A percentile compares a stretch with the other conserved stretches of the same genome.
phyloP scores from a whole-genome alignment of 805 yeast genomes.

The Yarrowia sp. region DNA sequence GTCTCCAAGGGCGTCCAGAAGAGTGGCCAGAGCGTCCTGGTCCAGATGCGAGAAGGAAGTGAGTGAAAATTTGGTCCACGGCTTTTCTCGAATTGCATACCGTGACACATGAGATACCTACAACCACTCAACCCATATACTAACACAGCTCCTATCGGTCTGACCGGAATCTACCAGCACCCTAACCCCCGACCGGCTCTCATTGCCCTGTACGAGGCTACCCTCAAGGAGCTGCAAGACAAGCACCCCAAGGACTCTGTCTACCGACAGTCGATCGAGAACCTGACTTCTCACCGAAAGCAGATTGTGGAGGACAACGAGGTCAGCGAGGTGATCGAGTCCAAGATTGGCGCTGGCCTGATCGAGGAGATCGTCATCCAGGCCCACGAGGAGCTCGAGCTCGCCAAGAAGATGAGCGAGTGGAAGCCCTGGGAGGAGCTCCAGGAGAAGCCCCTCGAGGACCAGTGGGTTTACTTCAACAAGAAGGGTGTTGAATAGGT shows the following conservation, averaged over 20 bases:
- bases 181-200: slow-evolving; percentile 86
- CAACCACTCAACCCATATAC: background rate
- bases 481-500: slow-evolving; percentile 52
- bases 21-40: slow-evolving; percentile 40
- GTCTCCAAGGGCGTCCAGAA: slow-evolving; percentile 38
- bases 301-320: slow-evolving; percentile 68
- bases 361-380: slow-evolving; percentile 83
- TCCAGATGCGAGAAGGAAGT: slow-evolving; percentile 39
- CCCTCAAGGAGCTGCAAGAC: slow-evolving; percentile 62
- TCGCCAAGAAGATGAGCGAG: slow-evolving; percentile 70
- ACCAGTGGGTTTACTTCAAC: slow-evolving; percentile 85
- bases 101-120: no score
- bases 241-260: slow-evolving; percentile 76
- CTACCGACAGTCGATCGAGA: slow-evolving; percentile 76
- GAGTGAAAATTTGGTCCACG: slow-evolving; percentile 3
- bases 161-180: slow-evolving; percentile 78
- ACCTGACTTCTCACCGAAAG: slow-evolving; percentile 72
- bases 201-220: slow-evolving; percentile 70
- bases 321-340: slow-evolving; percentile 70
- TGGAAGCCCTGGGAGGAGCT: slow-evolving; percentile 82
- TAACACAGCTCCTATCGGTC: slow-evolving; percentile 68
- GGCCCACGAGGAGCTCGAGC: slow-evolving; percentile 78
- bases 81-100: no score
- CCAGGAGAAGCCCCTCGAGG: slow-evolving; percentile 78
- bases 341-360: slow-evolving; percentile 78